Evolutionary conservation across 768 basidiomycete species (phyloP).

Genomic region (Rhizopogon vesiculosus): DNA sequence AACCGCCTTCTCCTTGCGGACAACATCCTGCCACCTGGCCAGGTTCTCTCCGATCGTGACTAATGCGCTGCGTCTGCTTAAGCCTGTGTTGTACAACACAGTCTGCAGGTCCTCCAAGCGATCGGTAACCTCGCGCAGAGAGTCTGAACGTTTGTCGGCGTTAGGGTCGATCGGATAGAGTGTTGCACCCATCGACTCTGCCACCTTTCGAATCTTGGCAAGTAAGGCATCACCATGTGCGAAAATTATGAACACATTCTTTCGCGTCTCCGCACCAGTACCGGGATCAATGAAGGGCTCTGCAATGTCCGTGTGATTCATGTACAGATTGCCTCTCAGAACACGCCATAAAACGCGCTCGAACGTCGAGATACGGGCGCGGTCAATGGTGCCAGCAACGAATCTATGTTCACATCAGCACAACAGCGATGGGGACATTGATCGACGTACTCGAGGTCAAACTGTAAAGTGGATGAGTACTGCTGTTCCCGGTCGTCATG

Average conservation of each 20-base stretch:
- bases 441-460: slow-evolving; percentile 80
- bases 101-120: slow-evolving; percentile 90
- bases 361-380: slow-evolving; percentile 85
- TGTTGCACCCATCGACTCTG: slow-evolving; percentile 98
- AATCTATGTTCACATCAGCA: slow-evolving; percentile 48
- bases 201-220: slow-evolving; percentile 95
- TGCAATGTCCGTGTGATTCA: slow-evolving; percentile 96
- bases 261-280: slow-evolving; percentile 80
- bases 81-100: slow-evolving; percentile 84
- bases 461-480: slow-evolving; percentile 49
- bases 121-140: slow-evolving; percentile 81
- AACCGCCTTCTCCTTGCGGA: slow-evolving; percentile 92
- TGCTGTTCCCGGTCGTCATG: slow-evolving; percentile 82
- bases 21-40: slow-evolving; percentile 90
- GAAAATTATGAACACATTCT: slow-evolving; percentile 99
- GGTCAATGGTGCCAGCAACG: slow-evolving; percentile 94
- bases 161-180: slow-evolving; percentile 96
- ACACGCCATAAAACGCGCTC: slow-evolving; percentile 99
- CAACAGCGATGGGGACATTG: not conserved
- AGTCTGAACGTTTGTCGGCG: slow-evolving; percentile 85
- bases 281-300: slow-evolving; percentile 89
- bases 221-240: slow-evolving; percentile 92
- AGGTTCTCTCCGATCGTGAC: slow-evolving; percentile 80
- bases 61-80: slow-evolving; percentile 79
- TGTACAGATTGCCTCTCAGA: slow-evolving; percentile 94